Percentiles rank a stretch among this genome's conserved stretches.
These are phyloP conservation scores for Lunasporangiospora selenospora DNA, from an alignment of 192 early-diverging fungal genomes.

Conservation along the genomic window DNA sequence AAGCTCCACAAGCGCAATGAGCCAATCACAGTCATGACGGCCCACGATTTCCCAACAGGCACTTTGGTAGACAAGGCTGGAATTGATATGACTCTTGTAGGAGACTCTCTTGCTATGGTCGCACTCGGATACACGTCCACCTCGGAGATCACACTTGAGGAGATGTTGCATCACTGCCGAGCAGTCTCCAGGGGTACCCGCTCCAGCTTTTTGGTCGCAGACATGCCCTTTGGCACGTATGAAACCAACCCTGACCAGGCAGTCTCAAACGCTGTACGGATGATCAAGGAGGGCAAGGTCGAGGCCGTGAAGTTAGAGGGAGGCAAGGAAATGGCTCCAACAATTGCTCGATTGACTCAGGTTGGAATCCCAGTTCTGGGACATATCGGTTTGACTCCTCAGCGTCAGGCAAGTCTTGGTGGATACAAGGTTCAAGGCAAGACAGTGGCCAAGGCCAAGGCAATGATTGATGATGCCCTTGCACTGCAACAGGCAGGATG, in stretches of 20 bases:
- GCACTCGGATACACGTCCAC: constrained; percentile 89
- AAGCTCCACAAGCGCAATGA: constrained; percentile 73
- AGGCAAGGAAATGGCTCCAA: constrained; percentile 83
- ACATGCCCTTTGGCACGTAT: constrained; percentile 95
- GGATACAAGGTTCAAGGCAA: constrained; percentile 95
- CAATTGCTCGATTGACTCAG: constrained; percentile 76
- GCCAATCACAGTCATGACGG: constrained; percentile 95
- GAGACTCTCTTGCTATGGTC: constrained; percentile 98
- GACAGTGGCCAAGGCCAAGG: constrained; percentile 75
- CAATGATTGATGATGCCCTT: constrained; percentile 85
- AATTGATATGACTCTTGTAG: constrained; percentile 91
- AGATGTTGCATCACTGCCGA: constrained; percentile 95
- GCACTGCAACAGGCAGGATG: constrained; percentile 92
- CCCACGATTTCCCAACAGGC: constrained; percentile 95
- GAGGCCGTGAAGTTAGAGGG: constrained; percentile 98
- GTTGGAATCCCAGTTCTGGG: constrained; percentile 95
- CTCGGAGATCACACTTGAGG: constrained; percentile 87
- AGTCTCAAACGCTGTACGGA: constrained; percentile 76
- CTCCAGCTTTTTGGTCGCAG: constrained; percentile 82
- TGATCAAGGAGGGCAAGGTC: constrained; percentile 88
- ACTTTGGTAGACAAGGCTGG: constrained; percentile 82
- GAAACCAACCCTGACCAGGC: too few relatives aligned
- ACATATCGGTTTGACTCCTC: constrained; percentile 96
- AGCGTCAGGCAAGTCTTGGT: constrained; percentile 84
- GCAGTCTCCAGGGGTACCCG: constrained; percentile 87